Conservation (phyloP, 2,329 filamentous ascomycete genomes). For the Paraconiothyrium brasiliense region DNA sequence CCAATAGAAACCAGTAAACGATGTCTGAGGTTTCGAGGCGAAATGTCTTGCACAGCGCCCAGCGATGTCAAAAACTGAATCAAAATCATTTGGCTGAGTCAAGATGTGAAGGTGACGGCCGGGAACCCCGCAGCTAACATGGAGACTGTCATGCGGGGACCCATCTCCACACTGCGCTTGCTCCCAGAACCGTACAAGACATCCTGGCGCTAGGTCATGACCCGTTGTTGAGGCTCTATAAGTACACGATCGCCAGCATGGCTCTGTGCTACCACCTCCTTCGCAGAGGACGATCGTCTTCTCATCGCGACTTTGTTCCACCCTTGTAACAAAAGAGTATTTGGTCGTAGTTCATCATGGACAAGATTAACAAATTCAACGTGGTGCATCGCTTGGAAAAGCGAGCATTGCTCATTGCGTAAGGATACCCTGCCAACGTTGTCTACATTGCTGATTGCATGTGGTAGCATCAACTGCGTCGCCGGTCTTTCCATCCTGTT, state of each 20-base stretch:
- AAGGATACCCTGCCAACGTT: background rate
- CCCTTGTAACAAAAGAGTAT: background rate
- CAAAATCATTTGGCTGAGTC: background rate
- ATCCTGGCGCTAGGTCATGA: background rate
- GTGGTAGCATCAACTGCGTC: conserved; percentile 36
- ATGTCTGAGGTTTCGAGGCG: background rate
- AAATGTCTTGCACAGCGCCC: background rate
- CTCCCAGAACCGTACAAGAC: background rate
- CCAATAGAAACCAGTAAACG: background rate
- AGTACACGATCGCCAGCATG: background rate
- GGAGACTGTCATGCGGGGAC: background rate
- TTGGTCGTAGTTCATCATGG: conserved; percentile 26
- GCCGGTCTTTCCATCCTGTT: conserved; percentile 44
- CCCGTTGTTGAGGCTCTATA: background rate
- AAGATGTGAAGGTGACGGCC: background rate
- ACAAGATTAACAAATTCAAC: conserved; percentile 37
- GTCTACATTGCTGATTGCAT: background rate
- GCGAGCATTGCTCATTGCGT: conserved; percentile 37
- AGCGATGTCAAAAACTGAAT: background rate
- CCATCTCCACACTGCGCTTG: background rate
- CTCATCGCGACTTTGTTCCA: no score
- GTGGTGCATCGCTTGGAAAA: conserved; percentile 30
- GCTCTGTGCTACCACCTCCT: background rate
- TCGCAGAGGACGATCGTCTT: background rate
- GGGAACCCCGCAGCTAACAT: conserved; percentile 1